phyloP scores from a whole-genome alignment of 148 eudicot genomes.

The Mesembryanthemum crystallinum region DNA sequence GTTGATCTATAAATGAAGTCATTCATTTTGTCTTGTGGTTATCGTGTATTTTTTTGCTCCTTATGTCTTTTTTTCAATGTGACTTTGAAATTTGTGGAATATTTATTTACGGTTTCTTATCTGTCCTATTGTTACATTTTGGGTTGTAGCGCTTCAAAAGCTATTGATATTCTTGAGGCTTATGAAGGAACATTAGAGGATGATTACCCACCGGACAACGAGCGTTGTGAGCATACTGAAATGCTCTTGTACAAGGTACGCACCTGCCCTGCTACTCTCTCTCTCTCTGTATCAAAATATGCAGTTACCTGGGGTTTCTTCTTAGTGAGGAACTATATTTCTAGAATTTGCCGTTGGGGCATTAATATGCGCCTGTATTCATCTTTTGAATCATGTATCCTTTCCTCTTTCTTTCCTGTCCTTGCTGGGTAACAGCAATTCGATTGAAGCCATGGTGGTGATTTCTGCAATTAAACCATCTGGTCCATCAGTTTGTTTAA shows the following conservation, averaged over 20 bases:
- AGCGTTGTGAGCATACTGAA: slow-evolving; percentile 93
- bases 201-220: slow-evolving; percentile 95
- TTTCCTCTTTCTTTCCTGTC: neutral
- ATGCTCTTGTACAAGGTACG: slow-evolving; percentile 95
- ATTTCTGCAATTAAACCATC: too few species aligned
- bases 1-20: neutral
- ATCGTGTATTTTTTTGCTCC: too few species aligned
- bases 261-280: neutral
- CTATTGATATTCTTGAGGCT: slow-evolving; percentile 96
- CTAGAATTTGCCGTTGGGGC: neutral
- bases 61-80: neutral
- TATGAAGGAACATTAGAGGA: slow-evolving; percentile 99
- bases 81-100: neutral
- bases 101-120: neutral
- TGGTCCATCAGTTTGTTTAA: too few species aligned
- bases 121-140: slow-evolving; percentile 9
- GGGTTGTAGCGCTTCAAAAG: slow-evolving; percentile 72
- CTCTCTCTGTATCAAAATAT: neutral
- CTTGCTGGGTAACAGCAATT: neutral
- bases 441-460: too few species aligned
- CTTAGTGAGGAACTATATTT: neutral
- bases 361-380: neutral
- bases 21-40: neutral
- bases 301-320: neutral
- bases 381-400: neutral